Conservation (phyloP, 2,329 filamentous ascomycete species). For the Penicillium sp. region DNA sequence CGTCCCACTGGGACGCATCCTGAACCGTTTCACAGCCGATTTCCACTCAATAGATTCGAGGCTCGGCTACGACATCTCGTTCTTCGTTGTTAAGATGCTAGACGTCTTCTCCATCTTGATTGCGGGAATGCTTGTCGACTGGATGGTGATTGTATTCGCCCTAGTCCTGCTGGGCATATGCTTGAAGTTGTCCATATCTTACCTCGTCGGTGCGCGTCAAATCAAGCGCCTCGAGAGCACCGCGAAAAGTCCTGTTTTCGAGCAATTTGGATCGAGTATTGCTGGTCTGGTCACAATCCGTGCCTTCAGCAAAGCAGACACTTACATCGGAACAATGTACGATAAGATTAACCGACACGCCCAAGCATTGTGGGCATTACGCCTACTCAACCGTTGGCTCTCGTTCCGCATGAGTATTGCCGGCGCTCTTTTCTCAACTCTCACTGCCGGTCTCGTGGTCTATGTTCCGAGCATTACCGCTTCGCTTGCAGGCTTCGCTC, state of each 20-base stretch:
- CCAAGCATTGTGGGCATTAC: conserved; percentile 63
- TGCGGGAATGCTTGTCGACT: conserved; percentile 56
- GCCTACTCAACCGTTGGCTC: conserved; percentile 74
- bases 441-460: conserved; percentile 64
- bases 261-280: conserved; percentile 71
- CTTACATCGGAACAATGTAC: conserved; percentile 68
- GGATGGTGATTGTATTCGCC: conserved; percentile 61
- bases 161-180: conserved; percentile 56
- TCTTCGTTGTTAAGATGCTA: conserved; percentile 58
- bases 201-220: conserved; percentile 68
- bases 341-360: conserved; percentile 64
- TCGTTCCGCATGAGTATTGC: conserved; percentile 67
- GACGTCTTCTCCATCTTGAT: conserved; percentile 63
- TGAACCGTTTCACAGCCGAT: conserved; percentile 75
- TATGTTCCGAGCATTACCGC: conserved; percentile 61
- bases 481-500: conserved; percentile 69
- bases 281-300: conserved; percentile 71
- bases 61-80: conserved; percentile 60
- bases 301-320: conserved; percentile 65
- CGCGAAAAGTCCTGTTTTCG: conserved; percentile 73
- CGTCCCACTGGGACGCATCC: conserved; percentile 68
- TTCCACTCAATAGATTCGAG: conserved; percentile 70
- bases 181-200: conserved; percentile 47
- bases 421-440: conserved; percentile 65
- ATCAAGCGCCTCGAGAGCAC: conserved; percentile 74